A percentile compares a stretch with the other conserved stretches of the same genome.
Conservation (phyloP, 2,329 filamentous ascomycete genomes). For the Blumeriella jaapii region DNA sequence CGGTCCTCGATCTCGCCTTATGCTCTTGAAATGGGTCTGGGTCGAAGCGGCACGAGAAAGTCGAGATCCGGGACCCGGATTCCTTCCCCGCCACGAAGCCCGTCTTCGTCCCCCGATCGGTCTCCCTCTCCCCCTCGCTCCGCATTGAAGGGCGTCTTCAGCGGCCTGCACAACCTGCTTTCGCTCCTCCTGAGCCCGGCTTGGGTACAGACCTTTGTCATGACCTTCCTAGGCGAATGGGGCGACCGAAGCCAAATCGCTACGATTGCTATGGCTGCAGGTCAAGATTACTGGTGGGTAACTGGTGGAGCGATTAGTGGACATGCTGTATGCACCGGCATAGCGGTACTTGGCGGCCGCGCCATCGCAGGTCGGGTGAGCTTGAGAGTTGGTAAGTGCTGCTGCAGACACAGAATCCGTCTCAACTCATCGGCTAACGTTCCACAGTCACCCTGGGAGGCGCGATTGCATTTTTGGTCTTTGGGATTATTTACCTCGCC, state of each 20-base stretch:
- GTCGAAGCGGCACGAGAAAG: slow-evolving; percentile 49
- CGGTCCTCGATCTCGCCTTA: slow-evolving; percentile 63
- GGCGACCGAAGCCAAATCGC: slow-evolving; percentile 96
- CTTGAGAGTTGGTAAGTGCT: slow-evolving; percentile 79
- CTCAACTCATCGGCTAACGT: slow-evolving; percentile 17
- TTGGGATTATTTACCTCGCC: slow-evolving; percentile 82
- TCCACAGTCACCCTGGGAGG: slow-evolving; percentile 80
- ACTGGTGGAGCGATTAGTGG: slow-evolving; percentile 78
- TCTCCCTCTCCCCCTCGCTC: slow-evolving; percentile 28
- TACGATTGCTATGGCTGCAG: slow-evolving; percentile 96
- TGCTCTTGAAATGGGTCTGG: slow-evolving; percentile 68
- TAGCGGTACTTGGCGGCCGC: slow-evolving; percentile 82
- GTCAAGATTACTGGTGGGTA: slow-evolving; percentile 98
- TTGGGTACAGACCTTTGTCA: slow-evolving; percentile 97
- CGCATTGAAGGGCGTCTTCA: slow-evolving; percentile 33
- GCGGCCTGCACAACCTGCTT: slow-evolving; percentile 74
- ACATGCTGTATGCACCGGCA: slow-evolving; percentile 80
- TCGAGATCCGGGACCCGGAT: slow-evolving; percentile 65
- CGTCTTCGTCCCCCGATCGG: slow-evolving; percentile 63
- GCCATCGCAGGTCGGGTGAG: slow-evolving; percentile 91
- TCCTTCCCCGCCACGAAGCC: slow-evolving; percentile 68
- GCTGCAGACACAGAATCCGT: background rate
- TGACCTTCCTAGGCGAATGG: slow-evolving; percentile 99
- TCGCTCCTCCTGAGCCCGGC: slow-evolving; percentile 84
- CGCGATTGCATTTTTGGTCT: slow-evolving; percentile 78